Base-by-base conservation (phyloP, 176 grass and related monocot species). In the Pontederia crassipes region DNA sequence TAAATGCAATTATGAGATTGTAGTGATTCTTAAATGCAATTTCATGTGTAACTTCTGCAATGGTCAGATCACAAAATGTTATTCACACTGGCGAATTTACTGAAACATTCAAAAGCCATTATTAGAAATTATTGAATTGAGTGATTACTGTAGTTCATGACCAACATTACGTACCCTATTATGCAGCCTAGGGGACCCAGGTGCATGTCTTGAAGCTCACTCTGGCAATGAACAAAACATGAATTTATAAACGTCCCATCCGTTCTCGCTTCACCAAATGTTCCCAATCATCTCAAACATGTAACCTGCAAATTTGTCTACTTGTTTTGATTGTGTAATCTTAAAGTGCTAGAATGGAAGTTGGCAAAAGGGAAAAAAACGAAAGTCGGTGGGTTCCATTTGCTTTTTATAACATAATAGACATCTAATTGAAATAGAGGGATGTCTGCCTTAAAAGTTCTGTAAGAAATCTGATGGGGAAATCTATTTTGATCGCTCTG, bases 191-290 rank as follows among this genome's bases (percentile, higher is more conserved):
- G 82, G 82, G 18, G 89, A 89, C 70, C 70, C 65, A 63, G 85
- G 63, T 13, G 79, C 73, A 29, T 69, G 45, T 85, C 79, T 66
- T 89, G 89, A 16, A 81, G 56, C 59, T 95, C 89, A 64, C 85
- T 89, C 67, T 95, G 85, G 74, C 85, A 95, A 89, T 95, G 85
- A 20, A 72, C 77, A 61, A 95, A 95, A 48, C 85, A 95, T 72
- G 85, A 95, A 68, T 86, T 78, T 52, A 89, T 76, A 75, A 85
- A 83, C 79, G 80, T 78, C 54, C 89, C 85, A 20, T 68, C 79
- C 45, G 10, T 59, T 0, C 46, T 58, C 24, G 63, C 58, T 0
- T 11, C n/a, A 80, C 81, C 68, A 24, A 95, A 81, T 11, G 53
- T 49, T 69, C 65, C 27, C 45, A 83, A 95, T 12, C 85, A 86